Base-by-base conservation (phyloP, 2,329 filamentous ascomycete species). In the Aspergillus fischeri region DNA sequence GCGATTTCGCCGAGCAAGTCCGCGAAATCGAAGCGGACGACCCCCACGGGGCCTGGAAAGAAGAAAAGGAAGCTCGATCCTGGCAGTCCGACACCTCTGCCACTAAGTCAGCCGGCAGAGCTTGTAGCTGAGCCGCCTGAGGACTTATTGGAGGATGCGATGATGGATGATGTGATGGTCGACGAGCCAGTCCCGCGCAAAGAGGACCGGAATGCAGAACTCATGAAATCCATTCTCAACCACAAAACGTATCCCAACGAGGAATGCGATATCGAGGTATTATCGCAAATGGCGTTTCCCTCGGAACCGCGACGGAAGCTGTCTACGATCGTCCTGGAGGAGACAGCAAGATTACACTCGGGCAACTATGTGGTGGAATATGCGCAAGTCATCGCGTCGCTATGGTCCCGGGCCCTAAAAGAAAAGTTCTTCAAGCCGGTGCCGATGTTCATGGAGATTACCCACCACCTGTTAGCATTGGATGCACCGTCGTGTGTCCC, bases 41-140 rank as follows among this genome's bases (percentile, higher is more conserved):
- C 84, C 1, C 83, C 85, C 2, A 81, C 78, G 51, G 78, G 78
- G 58, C 77, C 78, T n/a, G 77, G 77, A 8, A 87, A 87, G 69
- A 76, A 85, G 55, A 87, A 86, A 67, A 74, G 85, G 49, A 73
- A 75, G 53, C 63, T 74, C 14, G 76, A 76, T 20, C 78, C 81
- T 51, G 79, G 81, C 55, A 85, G 81, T 58, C 81, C 83, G 4
- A 75, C 79, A 28, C 73, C 79, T 6, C 68, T 83, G 32, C 73
- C 79, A 25, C 56, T 78, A 28, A 75, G 67, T 47, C 70, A 71
- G 17, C 65, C 65, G 2, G 65, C 61, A 24, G 68, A 71, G 42
- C 54, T 54, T 14, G 62, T 60, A 42, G 63, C 62, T 35, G 73
- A 66, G 62, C 64, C 59, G 60, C 72, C 63, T 54, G 66, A 20